phyloP scores from a whole-genome alignment of 108 stramenopile genomes.

The Nitzschia sp. region DNA sequence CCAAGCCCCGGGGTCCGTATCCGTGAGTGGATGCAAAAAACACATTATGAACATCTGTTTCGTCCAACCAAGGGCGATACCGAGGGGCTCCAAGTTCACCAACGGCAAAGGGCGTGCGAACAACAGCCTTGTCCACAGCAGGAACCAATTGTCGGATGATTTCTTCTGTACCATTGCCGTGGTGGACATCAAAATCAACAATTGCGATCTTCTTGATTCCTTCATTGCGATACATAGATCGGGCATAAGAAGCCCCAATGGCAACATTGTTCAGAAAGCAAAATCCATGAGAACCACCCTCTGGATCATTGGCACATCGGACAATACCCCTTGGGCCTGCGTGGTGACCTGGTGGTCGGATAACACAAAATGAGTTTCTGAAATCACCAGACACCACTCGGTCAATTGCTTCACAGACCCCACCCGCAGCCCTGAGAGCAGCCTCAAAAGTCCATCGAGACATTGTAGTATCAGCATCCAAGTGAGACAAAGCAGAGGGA shows the following conservation, averaged over 20 bases:
- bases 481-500: slow-evolving; percentile 73
- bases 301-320: slow-evolving; percentile 83
- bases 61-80: slow-evolving; percentile 91
- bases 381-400: slow-evolving; percentile 76
- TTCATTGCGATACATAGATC: slow-evolving; percentile 82
- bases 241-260: slow-evolving; percentile 97
- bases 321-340: slow-evolving; percentile 95
- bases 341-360: slow-evolving; percentile 99
- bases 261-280: slow-evolving; percentile 99
- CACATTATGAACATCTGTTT: slow-evolving; percentile 85
- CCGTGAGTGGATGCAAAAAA: slow-evolving; percentile 93
- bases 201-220: slow-evolving; percentile 85
- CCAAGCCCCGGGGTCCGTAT: slow-evolving; percentile 81
- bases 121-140: slow-evolving; percentile 59
- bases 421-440: slow-evolving; percentile 84
- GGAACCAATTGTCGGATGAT: slow-evolving; percentile 89
- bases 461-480: slow-evolving; percentile 85
- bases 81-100: slow-evolving; percentile 60
- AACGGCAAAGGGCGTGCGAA: slow-evolving; percentile 80
- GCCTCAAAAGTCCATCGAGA: slow-evolving; percentile 90
- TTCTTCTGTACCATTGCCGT: slow-evolving; percentile 96
- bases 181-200: slow-evolving; percentile 93
- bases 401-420: slow-evolving; percentile 88
- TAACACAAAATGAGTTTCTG: slow-evolving; percentile 91
- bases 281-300: slow-evolving; percentile 92